Evolutionary conservation across 768 basidiomycete species (phyloP), one percentile per base, ranked within the genome.

Genomic region (Pleurotus eryngii): DNA sequence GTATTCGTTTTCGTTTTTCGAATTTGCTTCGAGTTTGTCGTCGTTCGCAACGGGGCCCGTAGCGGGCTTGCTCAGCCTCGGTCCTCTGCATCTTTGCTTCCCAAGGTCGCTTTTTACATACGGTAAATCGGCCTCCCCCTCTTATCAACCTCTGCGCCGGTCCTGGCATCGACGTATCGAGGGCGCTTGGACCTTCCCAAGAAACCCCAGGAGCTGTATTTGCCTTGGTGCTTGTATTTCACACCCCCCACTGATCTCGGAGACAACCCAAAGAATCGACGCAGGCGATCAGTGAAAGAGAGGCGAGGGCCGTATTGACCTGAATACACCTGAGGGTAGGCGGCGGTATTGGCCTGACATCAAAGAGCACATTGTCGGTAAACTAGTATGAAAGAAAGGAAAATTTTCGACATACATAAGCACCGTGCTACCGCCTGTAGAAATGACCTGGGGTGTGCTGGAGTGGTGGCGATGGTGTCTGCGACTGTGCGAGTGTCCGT

Each of bases 91-190:
- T n/a, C 18, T 20, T 51, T 37, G 38, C n/a, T 18, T 14, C 12
- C 12, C 30, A 22, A 18, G 4, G 12, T 22, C 30, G 30, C 22
- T 30, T 14, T 5, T 74, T 61, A 81, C 46, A 80, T 71, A 49
- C 79, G 73, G 67, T 80, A 78, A 53, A 85, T 70, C 20, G 79
- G 80, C 53, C 81, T 74, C 56, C 86, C 85, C 38, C 79, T 69
- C 61, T 78, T 69, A 69, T 85, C 84, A 49, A 83, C 83, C 63
- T 82, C 80, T 15, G 62, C 72, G 5, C 81, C 81, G 15, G 75
- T 80, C 17, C 71, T 67, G 12, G 77, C 73, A 66, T 83, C 80
- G n/a, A 75, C 66, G 63, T 81, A 83, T 59, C 74, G 70, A 50
- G 73, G 76, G 57, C 79, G 70, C 18, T 75, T 74, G 22, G 80